Conservation (phyloP, 2,329 filamentous ascomycete species). For the Aspergillus ochraceus region DNA sequence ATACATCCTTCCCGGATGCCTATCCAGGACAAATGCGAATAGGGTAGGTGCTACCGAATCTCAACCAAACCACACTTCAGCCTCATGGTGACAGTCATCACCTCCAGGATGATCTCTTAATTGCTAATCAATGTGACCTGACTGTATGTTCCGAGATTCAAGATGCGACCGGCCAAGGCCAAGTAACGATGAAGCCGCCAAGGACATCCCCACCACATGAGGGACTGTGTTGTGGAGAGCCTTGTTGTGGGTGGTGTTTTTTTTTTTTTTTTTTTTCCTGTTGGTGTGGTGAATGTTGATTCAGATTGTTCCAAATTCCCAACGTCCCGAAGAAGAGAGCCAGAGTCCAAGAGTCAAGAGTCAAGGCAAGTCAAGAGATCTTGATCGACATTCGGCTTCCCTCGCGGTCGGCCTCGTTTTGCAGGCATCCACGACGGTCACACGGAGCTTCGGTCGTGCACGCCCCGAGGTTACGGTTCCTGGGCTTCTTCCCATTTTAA, state of each 20-base stretch:
- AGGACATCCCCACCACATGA: not conserved
- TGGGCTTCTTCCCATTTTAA: not conserved
- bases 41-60: not conserved
- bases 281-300: not conserved
- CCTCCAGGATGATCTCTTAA: no score
- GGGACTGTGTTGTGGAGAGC: slow-evolving; percentile 1
- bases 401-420: not conserved
- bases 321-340: no score
- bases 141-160: not conserved
- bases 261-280: not conserved
- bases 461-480: slow-evolving; percentile 13
- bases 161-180: not conserved
- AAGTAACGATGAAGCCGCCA: not conserved
- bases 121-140: not conserved
- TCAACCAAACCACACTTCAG: not conserved
- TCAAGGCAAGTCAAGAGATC: no score
- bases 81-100: not conserved
- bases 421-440: slow-evolving; percentile 8
- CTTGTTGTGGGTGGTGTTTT: not conserved
- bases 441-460: slow-evolving; percentile 14
- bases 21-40: not conserved
- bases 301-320: no score
- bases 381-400: not conserved
- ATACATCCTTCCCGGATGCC: not conserved
- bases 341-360: no score